Conservation (phyloP, 345 rosid species). For the Mangifera indica region DNA sequence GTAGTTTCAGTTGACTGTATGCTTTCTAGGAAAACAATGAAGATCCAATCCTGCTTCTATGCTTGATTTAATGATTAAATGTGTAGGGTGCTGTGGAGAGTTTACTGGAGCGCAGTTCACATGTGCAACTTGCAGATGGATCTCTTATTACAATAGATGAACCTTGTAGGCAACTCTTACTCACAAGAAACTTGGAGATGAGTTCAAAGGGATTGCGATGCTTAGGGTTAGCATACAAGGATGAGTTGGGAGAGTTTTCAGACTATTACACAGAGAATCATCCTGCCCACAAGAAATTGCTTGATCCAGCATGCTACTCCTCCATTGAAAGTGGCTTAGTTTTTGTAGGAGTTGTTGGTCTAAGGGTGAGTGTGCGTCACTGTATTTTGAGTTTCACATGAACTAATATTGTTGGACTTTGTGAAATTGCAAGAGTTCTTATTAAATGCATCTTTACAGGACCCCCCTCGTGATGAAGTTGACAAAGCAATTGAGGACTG, state of each 20-base stretch:
- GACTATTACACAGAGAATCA: constrained; percentile 67
- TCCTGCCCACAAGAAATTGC: constrained; percentile 84
- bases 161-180: constrained; percentile 62
- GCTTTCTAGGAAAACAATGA: neutral
- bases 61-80: constrained; percentile 12
- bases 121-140: constrained; percentile 85
- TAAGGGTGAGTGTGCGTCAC: constrained; percentile 50
- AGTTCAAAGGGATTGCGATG: constrained; percentile 85
- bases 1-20: too few relatives aligned
- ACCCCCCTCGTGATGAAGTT: constrained; percentile 93
- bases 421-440: constrained; percentile 4
- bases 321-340: constrained; percentile 64
- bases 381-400: constrained; percentile 5
- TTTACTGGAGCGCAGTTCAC: constrained; percentile 73
- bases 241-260: constrained; percentile 75
- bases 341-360: constrained; percentile 84
- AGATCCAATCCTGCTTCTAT: neutral
- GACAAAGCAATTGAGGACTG: constrained; percentile 77
- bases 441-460: constrained; percentile 37
- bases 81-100: constrained; percentile 91
- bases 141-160: constrained; percentile 68
- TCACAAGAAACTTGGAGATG: constrained; percentile 63
- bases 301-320: constrained; percentile 70
- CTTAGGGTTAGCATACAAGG: constrained; percentile 84
- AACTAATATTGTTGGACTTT: constrained; percentile 2